phyloP scores from a whole-genome alignment of 345 rosid species.

The Streptanthus diversifolius region DNA sequence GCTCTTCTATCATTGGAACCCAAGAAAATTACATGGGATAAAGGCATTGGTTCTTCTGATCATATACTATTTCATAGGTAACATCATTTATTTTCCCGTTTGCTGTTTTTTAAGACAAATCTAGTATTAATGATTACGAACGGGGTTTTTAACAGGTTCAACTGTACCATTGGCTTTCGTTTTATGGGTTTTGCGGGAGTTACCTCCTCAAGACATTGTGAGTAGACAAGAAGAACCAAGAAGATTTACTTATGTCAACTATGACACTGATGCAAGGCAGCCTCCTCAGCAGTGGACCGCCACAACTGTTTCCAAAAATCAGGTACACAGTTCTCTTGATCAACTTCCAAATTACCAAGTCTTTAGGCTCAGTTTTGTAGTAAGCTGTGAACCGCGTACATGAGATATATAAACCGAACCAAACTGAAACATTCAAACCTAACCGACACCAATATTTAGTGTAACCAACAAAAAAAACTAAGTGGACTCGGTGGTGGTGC shows the following conservation, averaged over 20 bases:
- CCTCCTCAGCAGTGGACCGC: constrained; percentile 37
- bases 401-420: neutral
- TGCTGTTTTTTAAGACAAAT: neutral
- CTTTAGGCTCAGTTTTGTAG: neutral
- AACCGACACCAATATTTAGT: neutral
- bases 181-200: constrained; percentile 37
- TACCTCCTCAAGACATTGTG: constrained; percentile 27
- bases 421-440: neutral
- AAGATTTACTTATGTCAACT: constrained; percentile 34
- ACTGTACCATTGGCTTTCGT: constrained; percentile 38
- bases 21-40: constrained; percentile 30
- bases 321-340: constrained; percentile 22
- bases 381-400: neutral
- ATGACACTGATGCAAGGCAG: constrained; percentile 23
- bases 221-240: constrained; percentile 32
- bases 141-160: constrained; percentile 17
- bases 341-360: neutral
- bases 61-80: constrained; percentile 41
- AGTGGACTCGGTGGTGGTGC: constrained; percentile 1
- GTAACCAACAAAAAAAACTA: neutral
- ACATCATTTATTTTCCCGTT: neutral
- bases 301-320: constrained; percentile 36
- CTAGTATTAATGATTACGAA: neutral
- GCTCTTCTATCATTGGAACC: constrained; percentile 43
- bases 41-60: constrained; percentile 39